Evolutionary conservation across 257 asterid species (phyloP).

Genomic region (Perilla frutescens): DNA sequence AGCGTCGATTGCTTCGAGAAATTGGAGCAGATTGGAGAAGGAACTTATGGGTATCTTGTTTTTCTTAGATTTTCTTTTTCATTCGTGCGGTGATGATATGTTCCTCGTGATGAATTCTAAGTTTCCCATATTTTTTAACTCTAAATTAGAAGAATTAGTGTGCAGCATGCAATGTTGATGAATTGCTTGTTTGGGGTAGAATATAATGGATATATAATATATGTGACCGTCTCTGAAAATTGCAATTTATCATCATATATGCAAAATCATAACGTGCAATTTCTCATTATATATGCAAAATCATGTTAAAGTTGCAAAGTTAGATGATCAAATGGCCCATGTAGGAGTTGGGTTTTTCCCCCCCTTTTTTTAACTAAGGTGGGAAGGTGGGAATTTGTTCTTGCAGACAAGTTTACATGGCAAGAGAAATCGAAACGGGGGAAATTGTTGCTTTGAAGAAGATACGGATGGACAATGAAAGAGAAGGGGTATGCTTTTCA

Average conservation of each 20-base stretch:
- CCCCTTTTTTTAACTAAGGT: no score
- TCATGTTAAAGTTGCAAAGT: neutral
- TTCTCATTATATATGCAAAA: neutral
- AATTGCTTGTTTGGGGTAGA: conserved; percentile 1
- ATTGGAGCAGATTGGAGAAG: conserved; percentile 95
- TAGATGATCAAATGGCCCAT: conserved; percentile 1
- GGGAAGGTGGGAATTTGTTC: conserved; percentile 21
- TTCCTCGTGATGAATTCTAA: neutral
- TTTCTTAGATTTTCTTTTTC: neutral
- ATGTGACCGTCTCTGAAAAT: neutral
- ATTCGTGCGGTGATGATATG: neutral
- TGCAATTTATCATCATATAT: neutral
- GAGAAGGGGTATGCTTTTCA: conserved; percentile 80
- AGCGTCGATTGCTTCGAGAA: conserved; percentile 91
- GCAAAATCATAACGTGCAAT: neutral
- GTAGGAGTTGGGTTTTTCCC: neutral
- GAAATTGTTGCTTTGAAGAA: conserved; percentile 95
- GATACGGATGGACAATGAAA: conserved; percentile 92
- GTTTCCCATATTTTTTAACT: neutral
- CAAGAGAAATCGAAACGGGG: conserved; percentile 78
- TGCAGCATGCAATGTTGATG: conserved; percentile 21
- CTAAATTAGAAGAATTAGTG: neutral
- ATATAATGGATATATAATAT: neutral
- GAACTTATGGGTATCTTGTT: conserved; percentile 78
- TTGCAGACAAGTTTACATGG: conserved; percentile 88